Conservation (phyloP, 2,329 filamentous ascomycete species). For the Lachnellula arida region DNA sequence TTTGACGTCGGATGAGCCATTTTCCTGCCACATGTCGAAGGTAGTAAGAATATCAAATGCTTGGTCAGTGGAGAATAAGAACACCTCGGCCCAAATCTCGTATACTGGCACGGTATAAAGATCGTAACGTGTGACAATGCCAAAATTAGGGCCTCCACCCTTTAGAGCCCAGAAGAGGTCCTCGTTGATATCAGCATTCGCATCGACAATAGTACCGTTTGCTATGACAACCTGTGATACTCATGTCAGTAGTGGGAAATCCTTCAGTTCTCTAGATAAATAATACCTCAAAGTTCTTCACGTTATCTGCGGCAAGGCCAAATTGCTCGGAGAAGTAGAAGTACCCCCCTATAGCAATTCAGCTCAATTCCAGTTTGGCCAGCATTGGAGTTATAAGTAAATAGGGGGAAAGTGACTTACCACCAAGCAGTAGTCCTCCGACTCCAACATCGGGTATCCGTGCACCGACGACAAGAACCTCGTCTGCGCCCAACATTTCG, state of each 20-base stretch:
- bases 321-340: neutral
- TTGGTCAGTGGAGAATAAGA: neutral
- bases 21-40: conserved; percentile 3
- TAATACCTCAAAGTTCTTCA: conserved; percentile 6
- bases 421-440: conserved; percentile 3
- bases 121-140: conserved; percentile 43
- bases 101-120: conserved; percentile 35
- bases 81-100: conserved; percentile 12
- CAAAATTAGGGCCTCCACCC: conserved; percentile 37
- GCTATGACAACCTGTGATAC: conserved; percentile 31
- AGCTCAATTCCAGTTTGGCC: neutral
- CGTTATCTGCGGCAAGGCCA: conserved; percentile 3
- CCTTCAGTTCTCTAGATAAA: no score
- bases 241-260: no score
- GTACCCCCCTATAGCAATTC: neutral
- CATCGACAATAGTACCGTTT: conserved; percentile 24
- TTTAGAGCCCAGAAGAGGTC: conserved; percentile 43
- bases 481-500: no score
- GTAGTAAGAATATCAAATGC: conserved; percentile 2
- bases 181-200: conserved; percentile 40
- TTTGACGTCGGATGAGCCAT: conserved; percentile 1
- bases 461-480: neutral
- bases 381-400: no score
- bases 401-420: neutral
- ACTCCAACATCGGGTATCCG: conserved; percentile 2